Base-by-base conservation (phyloP, 768 basidiomycete species). In the Grammothele lineata region DNA sequence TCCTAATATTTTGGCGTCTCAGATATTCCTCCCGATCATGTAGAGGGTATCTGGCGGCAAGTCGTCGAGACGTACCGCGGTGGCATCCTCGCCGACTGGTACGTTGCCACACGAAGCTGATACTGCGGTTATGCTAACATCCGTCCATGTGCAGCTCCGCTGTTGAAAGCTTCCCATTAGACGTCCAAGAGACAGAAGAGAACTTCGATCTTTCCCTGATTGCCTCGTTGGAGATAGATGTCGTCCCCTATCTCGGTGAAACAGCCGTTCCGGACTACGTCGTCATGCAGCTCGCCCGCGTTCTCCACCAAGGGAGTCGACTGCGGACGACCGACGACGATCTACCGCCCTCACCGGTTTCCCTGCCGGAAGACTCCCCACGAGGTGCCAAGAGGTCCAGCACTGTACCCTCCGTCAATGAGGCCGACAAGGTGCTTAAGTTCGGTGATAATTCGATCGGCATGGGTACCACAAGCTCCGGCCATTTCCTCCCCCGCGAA, bases 51-150 rank as follows among this genome's bases (percentile, higher is more conserved):
- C 27, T 98, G 92, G 93, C 70, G 81, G 38, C 87, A 89, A 53
- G 68, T 89, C 5, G 74, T 92, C 21, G 87, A 91, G 53, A 85
- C 88, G 4, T 91, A 89, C 66, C 69, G 76, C 19, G 90, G 90
- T 14, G 87, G 82, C 1, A 83, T 94, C 19, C 72, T 89, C 3
- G 89, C 90, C 5, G 90, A 93, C 56, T 90, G 87, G 92, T 92
- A 54, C 37, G 83, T 57, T 27, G 6, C 47, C n/a, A 5, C 8
- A 42, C 17, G 42, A 37, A 17, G 15, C 24, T 26, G 7, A 36
- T 21, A 23, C 1, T 10, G 19, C 18, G 41, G 38, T n/a, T 34
- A 18, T 37, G 25, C 35, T 47, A 19, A 56, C 32, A 19, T 14
- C 21, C 32, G 11, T 22, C 3, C 38, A 18, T 8, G 40, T 3